Percentiles rank a stretch among this genome's conserved stretches.
phyloP scores from a whole-genome alignment of 108 stramenopile species.

The Hondaea fermentalgiana region DNA sequence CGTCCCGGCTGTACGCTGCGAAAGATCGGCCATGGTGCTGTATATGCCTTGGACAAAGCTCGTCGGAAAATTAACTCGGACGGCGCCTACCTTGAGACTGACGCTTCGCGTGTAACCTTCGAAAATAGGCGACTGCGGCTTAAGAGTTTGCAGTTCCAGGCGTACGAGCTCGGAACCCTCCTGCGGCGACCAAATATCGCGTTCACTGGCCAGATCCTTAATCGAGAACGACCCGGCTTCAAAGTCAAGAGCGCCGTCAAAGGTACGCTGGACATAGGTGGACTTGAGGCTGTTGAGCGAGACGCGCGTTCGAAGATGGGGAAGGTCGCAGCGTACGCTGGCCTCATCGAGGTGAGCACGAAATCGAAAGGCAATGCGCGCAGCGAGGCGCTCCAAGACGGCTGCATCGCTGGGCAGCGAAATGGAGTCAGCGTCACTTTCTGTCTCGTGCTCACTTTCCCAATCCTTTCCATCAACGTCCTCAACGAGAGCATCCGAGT shows the following conservation, averaged over 20 bases:
- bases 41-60: not conserved
- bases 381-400: not conserved
- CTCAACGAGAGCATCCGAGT: not conserved
- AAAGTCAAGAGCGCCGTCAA: not conserved
- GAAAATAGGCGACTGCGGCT: not conserved
- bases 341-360: not conserved
- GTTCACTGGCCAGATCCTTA: not conserved
- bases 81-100: not conserved
- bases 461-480: not conserved
- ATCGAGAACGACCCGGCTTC: not conserved
- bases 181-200: not conserved
- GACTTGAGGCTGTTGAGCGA: not conserved
- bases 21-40: not conserved
- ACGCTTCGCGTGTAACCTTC: not conserved
- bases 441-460: not conserved
- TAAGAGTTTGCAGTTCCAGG: not conserved
- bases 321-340: not conserved
- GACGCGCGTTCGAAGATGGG: not conserved
- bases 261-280: not conserved
- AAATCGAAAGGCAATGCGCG: not conserved
- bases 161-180: not conserved
- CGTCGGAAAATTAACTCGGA: not conserved
- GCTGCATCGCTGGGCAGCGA: not conserved
- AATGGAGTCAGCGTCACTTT: not conserved
- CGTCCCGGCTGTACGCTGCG: not conserved